phyloP scores from a whole-genome alignment of 129 eudicot genomes.

The Pulicaria dysenterica region DNA sequence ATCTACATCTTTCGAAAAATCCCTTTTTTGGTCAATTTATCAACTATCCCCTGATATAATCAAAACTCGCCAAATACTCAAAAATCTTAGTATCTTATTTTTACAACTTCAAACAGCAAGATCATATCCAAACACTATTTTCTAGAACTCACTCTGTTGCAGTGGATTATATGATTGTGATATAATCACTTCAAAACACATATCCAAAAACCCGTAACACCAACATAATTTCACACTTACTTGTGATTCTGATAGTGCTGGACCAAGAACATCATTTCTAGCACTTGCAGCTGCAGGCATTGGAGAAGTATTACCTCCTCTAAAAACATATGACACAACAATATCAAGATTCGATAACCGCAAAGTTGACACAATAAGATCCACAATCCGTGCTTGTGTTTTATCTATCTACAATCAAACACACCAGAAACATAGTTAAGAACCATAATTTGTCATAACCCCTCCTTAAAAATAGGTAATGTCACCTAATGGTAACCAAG shows the following conservation, averaged over 20 bases:
- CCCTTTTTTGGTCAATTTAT: no score
- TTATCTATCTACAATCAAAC: constrained; percentile 62
- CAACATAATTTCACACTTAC: constrained; percentile 42
- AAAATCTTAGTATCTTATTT: no score
- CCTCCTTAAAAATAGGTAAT: background rate
- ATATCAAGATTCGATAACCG: constrained; percentile 80
- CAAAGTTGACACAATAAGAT: constrained; percentile 74
- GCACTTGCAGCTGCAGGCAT: constrained; percentile 72
- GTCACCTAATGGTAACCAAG: background rate
- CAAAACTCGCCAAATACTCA: no score
- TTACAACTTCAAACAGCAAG: no score
- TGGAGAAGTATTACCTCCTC: constrained; percentile 57
- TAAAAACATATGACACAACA: constrained; percentile 60
- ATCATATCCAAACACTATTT: no score
- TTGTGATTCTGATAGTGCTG: constrained; percentile 73
- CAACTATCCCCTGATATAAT: no score
- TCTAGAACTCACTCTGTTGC: no score
- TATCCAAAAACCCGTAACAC: background rate
- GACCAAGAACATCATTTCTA: constrained; percentile 73
- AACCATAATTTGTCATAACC: background rate
- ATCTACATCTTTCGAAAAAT: no score
- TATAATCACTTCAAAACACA: no score
- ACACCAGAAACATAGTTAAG: background rate
- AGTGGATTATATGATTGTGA: no score
- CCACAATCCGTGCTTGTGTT: constrained; percentile 62